Evolutionary conservation across 2,329 filamentous ascomycete genomes (phyloP), one percentile per base, ranked within the genome.

Genomic region (Truncatella angustata): DNA sequence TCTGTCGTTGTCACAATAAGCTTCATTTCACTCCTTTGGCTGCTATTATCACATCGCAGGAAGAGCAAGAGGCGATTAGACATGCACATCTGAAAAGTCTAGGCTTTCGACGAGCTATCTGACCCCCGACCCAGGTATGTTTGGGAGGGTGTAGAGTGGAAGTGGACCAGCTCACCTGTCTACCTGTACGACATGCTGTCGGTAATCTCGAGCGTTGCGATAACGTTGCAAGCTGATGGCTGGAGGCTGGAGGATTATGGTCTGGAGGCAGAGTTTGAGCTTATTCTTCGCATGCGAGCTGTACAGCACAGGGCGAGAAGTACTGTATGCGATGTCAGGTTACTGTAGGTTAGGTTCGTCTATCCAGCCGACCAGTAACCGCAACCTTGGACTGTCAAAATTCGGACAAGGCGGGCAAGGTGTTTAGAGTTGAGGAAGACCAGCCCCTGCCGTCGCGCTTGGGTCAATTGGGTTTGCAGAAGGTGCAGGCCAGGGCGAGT

Each of bases 21-120:
- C 53, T 50, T 60, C 14, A 52, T 46, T 53, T 51, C 58, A 63
- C 60, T 64, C 58, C 58, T 24, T 4, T 18, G 24, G 28, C 16
- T 23, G 9, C 20, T n/a, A n/a, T n/a, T n/a, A n/a, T n/a, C n/a
- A n/a, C n/a, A n/a, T n/a, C n/a, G n/a, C n/a, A n/a, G n/a, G n/a
- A n/a, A n/a, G n/a, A 47, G 39, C 26, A 21, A 36, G 42, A 44
- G 48, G 55, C 50, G 53, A 37, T 50, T 52, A 28, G 52, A 49
- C 54, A 30, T 46, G 53, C 28, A 44, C 48, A 55, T 54, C 44
- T 52, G 54, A 34, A 26, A 37, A n/a, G n/a, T n/a, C n/a, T n/a
- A n/a, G n/a, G n/a, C n/a, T n/a, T n/a, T n/a, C n/a, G n/a, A n/a
- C n/a, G n/a, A n/a, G n/a, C n/a, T n/a, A n/a, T n/a, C n/a, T n/a